Base-by-base conservation (phyloP, 2,329 filamentous ascomycete species). In the Tolypocladium tundrense region DNA sequence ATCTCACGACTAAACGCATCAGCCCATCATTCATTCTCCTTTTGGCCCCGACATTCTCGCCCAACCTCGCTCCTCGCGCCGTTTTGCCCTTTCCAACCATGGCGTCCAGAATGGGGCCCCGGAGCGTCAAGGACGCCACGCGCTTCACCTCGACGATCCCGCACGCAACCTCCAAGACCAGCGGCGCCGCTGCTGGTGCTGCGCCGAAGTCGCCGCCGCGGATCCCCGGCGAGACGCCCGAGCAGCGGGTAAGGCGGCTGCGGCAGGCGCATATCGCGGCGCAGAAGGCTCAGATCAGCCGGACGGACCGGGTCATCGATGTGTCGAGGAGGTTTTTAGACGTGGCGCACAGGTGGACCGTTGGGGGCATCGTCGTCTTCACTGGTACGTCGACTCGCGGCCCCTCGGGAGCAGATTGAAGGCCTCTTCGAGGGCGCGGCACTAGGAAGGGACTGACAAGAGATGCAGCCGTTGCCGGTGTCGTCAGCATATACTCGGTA, bases 61-160 rank as follows among this genome's bases (percentile, higher is more conserved):
- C 41, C n/a, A 19, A 21, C 55, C 7, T 45, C n/a, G 40, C 37
- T 37, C 45, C 43, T 31, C 31, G 48, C 48, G 48, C n/a, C 48
- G 48, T 35, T 52, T 21, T 19, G 48, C 31, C 31, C 21, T 54
- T 40, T 19, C 59, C 60, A 65, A 65, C 27, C 54, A 78, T 77
- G 75, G 71, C 72, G 58, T 72, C 73, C 40, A 70, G 72, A 64
- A 72, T 77, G 51, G 76, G 75, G 63, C 80, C 87, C 60, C 86
- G 88, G 69, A 89, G 84, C 74, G 86, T 88, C 70, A 84, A 83
- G 66, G 89, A 92, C 71, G 89, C 90, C 64, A 94, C 90, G 67
- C 86, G 88, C 69, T 94, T 77, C 70, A 77, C 75, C 41, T 77
- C 75, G 58, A 77, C 74, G 59, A 75, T 76, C 59, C 75, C 75